Conservation (phyloP, 371 early-diverging fungal genomes). For the Mucor indicus region DNA sequence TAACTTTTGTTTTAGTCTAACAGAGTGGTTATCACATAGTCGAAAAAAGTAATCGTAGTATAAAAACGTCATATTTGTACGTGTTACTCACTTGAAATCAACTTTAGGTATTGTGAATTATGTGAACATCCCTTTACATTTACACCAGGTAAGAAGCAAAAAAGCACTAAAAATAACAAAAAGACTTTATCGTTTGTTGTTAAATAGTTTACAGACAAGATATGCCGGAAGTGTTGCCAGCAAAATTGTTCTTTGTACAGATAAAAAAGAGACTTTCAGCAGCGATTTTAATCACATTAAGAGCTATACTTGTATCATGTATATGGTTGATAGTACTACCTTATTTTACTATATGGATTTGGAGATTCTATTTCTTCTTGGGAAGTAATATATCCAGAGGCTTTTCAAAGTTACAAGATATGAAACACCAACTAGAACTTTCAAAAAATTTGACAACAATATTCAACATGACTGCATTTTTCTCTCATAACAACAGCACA, state of each 20-base stretch:
- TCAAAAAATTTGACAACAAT: neutral
- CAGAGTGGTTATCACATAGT: conserved; percentile 87
- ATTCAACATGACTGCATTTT: neutral
- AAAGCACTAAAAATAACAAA: no score
- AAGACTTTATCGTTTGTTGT: no score
- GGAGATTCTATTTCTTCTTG: conserved; percentile 77
- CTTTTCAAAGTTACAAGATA: conserved; percentile 4
- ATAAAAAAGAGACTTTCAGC: conserved; percentile 17
- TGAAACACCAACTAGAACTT: conserved; percentile 3
- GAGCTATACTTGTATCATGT: conserved; percentile 57
- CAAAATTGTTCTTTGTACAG: conserved; percentile 40
- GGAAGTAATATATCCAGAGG: conserved; percentile 31
- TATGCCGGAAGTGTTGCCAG: conserved; percentile 75
- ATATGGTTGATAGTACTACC: conserved; percentile 87
- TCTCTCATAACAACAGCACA: no score
- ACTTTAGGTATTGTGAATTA: conserved; percentile 78
- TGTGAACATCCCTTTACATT: conserved; percentile 86
- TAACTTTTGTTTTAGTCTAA: no score
- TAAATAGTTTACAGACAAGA: conserved; percentile 73
- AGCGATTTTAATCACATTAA: conserved; percentile 25
- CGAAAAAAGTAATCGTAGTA: conserved; percentile 68
- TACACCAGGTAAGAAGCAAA: conserved; percentile 83
- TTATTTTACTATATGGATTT: conserved; percentile 77
- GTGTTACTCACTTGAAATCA: neutral
- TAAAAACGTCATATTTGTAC: neutral